phyloP scores from a whole-genome alignment of 352 stramenopile species.

The Globisporangium cystogenes region DNA sequence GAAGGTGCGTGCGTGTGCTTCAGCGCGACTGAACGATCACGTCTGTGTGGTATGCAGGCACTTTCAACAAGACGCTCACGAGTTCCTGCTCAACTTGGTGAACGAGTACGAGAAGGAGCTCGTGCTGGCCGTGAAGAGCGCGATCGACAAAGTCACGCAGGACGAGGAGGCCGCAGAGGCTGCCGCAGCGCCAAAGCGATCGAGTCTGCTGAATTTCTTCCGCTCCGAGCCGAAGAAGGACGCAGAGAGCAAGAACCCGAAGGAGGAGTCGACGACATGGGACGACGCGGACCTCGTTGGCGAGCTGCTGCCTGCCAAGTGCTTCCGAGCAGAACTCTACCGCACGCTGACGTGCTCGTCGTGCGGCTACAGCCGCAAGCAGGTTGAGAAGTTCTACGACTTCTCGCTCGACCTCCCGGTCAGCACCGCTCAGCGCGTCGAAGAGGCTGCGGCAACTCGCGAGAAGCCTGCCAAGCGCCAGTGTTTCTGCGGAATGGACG shows the following conservation, averaged over 20 bases:
- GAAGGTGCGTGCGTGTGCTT: not conserved
- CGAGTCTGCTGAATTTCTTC: conserved; percentile 64
- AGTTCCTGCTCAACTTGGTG: conserved; percentile 82
- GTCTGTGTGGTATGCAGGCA: conserved; percentile 27
- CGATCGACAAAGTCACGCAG: conserved; percentile 10
- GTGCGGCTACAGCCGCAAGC: conserved; percentile 73
- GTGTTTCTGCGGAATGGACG: conserved; percentile 56
- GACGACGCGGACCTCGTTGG: conserved; percentile 39
- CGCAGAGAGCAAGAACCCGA: conserved; percentile 2
- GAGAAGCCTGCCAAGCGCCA: conserved; percentile 25
- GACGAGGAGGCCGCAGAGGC: conserved; percentile 13
- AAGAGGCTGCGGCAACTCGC: conserved; percentile 1
- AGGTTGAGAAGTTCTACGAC: conserved; percentile 82
- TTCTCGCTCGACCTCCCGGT: conserved; percentile 82
- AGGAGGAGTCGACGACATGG: conserved; percentile 11
- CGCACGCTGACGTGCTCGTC: conserved; percentile 71
- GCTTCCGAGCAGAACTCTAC: conserved; percentile 71
- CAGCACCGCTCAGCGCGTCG: conserved; percentile 12
- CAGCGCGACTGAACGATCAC: not conserved
- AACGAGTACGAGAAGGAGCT: conserved; percentile 85
- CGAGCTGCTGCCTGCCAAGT: conserved; percentile 62
- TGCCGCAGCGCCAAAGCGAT: conserved; percentile 24
- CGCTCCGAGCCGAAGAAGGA: conserved; percentile 20
- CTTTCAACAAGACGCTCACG: conserved; percentile 83
- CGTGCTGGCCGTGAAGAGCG: conserved; percentile 33